Evolutionary conservation across 257 asterid genomes (phyloP).

Genomic region (Handroanthus guayacan): DNA sequence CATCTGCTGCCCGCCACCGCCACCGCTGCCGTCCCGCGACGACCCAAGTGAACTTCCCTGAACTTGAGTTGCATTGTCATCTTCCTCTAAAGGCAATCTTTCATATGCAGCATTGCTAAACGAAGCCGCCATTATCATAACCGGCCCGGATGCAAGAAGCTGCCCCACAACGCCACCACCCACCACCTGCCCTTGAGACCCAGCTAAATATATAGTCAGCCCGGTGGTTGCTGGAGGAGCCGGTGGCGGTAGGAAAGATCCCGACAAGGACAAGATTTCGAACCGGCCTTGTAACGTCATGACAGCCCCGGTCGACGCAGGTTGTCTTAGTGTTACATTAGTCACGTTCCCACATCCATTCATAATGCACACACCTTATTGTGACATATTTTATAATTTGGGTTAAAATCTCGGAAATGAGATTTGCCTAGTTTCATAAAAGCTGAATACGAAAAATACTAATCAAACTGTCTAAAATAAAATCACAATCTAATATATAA

Average conservation of each 20-base stretch:
- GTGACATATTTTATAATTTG: no score
- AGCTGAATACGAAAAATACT: no score
- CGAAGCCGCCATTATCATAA: slow-evolving; percentile 88
- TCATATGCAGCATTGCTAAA: slow-evolving; percentile 95
- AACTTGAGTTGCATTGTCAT: slow-evolving; percentile 48
- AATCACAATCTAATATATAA: no score
- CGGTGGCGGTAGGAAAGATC: slow-evolving; percentile 89
- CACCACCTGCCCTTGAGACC: slow-evolving; percentile 95
- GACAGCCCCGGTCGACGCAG: slow-evolving; percentile 76
- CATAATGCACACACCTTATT: slow-evolving; percentile 91
- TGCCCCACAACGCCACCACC: slow-evolving; percentile 92
- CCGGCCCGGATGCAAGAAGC: slow-evolving; percentile 85
- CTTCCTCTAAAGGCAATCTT: slow-evolving; percentile 80
- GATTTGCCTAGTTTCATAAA: no score
- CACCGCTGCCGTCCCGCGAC: slow-evolving; percentile 38
- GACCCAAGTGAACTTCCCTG: slow-evolving; percentile 48
- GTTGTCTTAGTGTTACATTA: slow-evolving; percentile 81
- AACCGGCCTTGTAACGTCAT: slow-evolving; percentile 86
- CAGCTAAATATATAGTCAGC: slow-evolving; percentile 78
- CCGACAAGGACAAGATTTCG: slow-evolving; percentile 81
- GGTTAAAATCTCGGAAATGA: no score
- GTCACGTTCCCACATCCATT: slow-evolving; percentile 83
- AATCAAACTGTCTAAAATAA: no score
- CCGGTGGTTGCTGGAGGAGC: slow-evolving; percentile 81
- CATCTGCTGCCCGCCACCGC: slow-evolving; percentile 41